These are phyloP conservation scores for Saccharomyces pastorianus DNA, from an alignment of 1,139 yeast species.

Conservation along the genomic window DNA sequence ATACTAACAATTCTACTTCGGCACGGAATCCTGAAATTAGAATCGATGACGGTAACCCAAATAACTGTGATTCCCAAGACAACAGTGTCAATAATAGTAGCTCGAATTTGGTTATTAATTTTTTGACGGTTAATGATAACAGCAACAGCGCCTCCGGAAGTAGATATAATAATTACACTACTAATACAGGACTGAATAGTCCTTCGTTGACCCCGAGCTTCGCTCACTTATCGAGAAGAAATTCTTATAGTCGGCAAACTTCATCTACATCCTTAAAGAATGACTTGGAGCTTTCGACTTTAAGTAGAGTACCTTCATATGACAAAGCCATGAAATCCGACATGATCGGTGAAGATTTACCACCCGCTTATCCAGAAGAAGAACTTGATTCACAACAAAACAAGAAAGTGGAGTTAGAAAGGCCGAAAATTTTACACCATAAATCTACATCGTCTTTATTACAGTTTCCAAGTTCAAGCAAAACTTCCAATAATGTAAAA, in stretches of 20 bases:
- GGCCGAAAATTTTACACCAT: conserved; percentile 17
- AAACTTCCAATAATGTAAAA: conserved; percentile 11
- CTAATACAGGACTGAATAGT: conserved; percentile 27
- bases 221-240: conserved; percentile 52
- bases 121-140: neutral
- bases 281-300: conserved; percentile 38
- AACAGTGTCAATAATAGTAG: neutral
- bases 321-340: conserved; percentile 58
- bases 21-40: neutral
- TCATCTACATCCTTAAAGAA: conserved; percentile 18
- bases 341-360: conserved; percentile 41
- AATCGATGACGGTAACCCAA: neutral
- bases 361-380: conserved; percentile 50
- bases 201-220: conserved; percentile 41
- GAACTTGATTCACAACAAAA: conserved; percentile 3
- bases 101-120: neutral
- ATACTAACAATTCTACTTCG: neutral
- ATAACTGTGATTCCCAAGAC: neutral
- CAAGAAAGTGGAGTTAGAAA: conserved; percentile 10
- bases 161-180: neutral
- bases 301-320: conserved; percentile 77
- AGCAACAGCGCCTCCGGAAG: neutral
- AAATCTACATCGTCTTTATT: conserved; percentile 15
- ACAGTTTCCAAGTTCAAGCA: conserved; percentile 12
- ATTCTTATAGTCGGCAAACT: conserved; percentile 33